Percentiles rank a stretch among this genome's conserved stretches.
These are phyloP conservation scores for Pseudogymnoascus pannorum DNA, from an alignment of 2,329 filamentous ascomycete species.

Conservation along the genomic window DNA sequence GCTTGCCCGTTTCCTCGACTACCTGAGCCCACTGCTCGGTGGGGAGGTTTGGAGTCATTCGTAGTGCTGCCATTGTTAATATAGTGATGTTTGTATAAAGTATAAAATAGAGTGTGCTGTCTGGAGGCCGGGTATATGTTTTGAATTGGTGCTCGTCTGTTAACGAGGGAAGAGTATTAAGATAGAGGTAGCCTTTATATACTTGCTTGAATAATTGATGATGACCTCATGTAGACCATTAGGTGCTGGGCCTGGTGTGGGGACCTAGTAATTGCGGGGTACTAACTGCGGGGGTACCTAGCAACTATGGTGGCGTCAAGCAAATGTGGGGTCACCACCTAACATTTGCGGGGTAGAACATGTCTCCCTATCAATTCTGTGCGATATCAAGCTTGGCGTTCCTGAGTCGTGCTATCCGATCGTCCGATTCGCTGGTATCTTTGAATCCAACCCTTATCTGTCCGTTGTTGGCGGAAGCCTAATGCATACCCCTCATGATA, in stretches of 20 bases:
- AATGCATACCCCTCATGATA: background rate
- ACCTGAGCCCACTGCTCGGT: constrained; percentile 88
- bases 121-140: background rate
- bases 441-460: background rate
- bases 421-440: background rate
- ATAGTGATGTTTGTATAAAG: background rate
- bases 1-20: constrained; percentile 70
- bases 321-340: background rate
- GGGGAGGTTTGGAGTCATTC: constrained; percentile 50
- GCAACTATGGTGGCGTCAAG: background rate
- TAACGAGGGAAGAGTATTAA: background rate
- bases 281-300: background rate
- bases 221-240: background rate
- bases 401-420: background rate
- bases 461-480: background rate
- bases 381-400: background rate
- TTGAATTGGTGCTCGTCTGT: background rate
- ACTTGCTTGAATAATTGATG: background rate
- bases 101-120: background rate
- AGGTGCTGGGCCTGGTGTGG: no score
- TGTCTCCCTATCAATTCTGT: background rate
- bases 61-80: constrained; percentile 1
- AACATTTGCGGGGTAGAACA: background rate
- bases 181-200: background rate
- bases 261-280: no score